Evolutionary conservation across 306 rosid genomes (phyloP), one percentile per base, ranked within the genome.

Genomic region (Inga leiocalycina): DNA sequence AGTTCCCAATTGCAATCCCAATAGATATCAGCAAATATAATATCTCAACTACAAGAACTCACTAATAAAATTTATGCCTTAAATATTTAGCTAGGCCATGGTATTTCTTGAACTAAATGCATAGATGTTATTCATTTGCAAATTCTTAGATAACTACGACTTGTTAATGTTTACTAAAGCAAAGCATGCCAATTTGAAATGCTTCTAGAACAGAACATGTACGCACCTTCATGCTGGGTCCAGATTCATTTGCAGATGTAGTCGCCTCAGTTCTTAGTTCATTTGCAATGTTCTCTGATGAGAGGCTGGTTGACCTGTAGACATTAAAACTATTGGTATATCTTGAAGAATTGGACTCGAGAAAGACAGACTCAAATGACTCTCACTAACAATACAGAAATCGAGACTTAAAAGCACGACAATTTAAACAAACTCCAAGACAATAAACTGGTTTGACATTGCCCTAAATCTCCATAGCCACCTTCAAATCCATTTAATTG

Each of bases 271-370:
- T 49, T 72, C 80, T 84, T 27, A 80, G 80, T 67, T 84, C 97
- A 77, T 81, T 82, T 70, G 71, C 77, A 79, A 89, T 79, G 80
- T 89, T 86, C 15, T 89, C 91, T 0, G 90, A 85, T 20, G 92
- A 90, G 70, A 89, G 74, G 87, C 89, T 85, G 83, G 88, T 57
- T 51, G 89, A 92, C 85, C 97, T 90, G 81, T 45, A 78, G 39
- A 13, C 68, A 84, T 56, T 19, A 75, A 57, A 79, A 85, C 46
- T 32, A 79, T 71, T 32, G 56, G 56, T 32, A 85, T 17, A 45
- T 8, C 24, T 30, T 20, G 11, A 48, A 69, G 66, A 9, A 11
- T 27, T 66, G 24, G 56, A 32, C 12, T 19, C 12, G 19, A 48
- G 64, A 19, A 27, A 20, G 27, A 24, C 17, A 13, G 70, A 10